phyloP scores from a whole-genome alignment of 2,329 filamentous ascomycete genomes.

The Teratosphaeria epicoccoides region DNA sequence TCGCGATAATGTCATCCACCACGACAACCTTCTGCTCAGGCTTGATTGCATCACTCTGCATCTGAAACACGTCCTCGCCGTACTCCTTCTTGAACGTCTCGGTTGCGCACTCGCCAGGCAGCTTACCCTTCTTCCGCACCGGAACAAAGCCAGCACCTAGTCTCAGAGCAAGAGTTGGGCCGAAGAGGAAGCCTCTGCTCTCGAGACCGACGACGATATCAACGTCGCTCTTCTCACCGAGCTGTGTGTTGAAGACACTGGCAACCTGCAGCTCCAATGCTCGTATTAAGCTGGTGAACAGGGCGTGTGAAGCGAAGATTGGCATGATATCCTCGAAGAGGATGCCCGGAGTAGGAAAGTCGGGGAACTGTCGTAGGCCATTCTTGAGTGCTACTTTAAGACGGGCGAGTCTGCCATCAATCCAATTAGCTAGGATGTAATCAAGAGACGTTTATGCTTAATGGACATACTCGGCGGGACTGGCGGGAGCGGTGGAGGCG shows the following conservation, averaged over 20 bases:
- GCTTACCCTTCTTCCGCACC: constrained; percentile 89
- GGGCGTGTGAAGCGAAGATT: constrained; percentile 67
- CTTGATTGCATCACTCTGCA: constrained; percentile 78
- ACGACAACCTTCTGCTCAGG: constrained; percentile 81
- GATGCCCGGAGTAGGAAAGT: constrained; percentile 88
- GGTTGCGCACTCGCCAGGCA: constrained; percentile 78
- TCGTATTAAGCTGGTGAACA: constrained; percentile 68
- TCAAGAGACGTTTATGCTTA: neutral
- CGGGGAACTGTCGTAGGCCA: constrained; percentile 72
- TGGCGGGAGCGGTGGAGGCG: constrained; percentile 39
- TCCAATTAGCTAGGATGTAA: constrained; percentile 38
- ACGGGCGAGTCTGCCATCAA: constrained; percentile 31
- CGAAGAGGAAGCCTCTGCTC: constrained; percentile 90
- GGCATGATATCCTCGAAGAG: constrained; percentile 98
- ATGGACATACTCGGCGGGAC: constrained; percentile 23
- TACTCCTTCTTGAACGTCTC: constrained; percentile 93
- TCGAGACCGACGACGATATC: constrained; percentile 92
- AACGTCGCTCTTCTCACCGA: constrained; percentile 27
- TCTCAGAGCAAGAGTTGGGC: constrained; percentile 73
- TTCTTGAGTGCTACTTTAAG: constrained; percentile 58
- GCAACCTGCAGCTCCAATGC: constrained; percentile 76
- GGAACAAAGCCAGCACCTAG: constrained; percentile 82
- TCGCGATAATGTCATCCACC: constrained; percentile 97
- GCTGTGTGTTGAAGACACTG: constrained; percentile 41
- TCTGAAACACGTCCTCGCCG: constrained; percentile 88